Base-by-base conservation (phyloP, 805 yeast genomes). In the Wickerhamiella allomyrinae region DNA sequence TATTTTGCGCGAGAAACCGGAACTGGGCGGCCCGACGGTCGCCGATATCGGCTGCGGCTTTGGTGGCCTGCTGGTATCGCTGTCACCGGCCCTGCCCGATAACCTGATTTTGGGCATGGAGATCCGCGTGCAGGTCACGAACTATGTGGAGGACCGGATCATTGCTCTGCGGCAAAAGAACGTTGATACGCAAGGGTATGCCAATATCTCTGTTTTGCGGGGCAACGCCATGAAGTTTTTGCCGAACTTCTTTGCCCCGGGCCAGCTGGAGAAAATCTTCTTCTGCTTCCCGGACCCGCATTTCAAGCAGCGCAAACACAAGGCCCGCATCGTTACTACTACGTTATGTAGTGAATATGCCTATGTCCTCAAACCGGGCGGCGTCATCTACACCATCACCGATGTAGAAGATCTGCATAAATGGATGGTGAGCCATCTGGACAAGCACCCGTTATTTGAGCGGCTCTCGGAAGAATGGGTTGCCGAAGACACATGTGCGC, bases 281-380 rank as follows among this genome's bases (percentile, higher is more conserved):
- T 91, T 91, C 67, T 91, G 98, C 61, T 91, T 91, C 72, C 98
- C 98, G n/a, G 98, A 91, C 62, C 98, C 98, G 7, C 98, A 91
- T 61, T 91, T 91, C 69, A 91, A 91, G 60, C 94, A 85, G 62
- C 72, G 97, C 57, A 91, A 91, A 59, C 98, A 91, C 64, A 91
- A 91, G 69, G 96, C 96, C 6, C 73, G 98, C 66, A 91, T 91
- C 56, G 74, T 91, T 50, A 87, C 98, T 42, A 79, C 77, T 50
- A 89, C 97, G 2, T 66, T 91, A 47, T 68, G 86, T 42, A 73
- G 89, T 22, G 98, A 91, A 61, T 91, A 91, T 58, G 97, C 98
- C 2, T 91, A 75, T 57, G 91, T 80, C 6, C 67, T 91, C 52
- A 74, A 69, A 52, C 93, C 83, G 46, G 91, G 85, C 29, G 98